Base-by-base conservation (phyloP, 225 moss, liverwort and hornwort genomes). In the Antitrichia curtipendula region DNA sequence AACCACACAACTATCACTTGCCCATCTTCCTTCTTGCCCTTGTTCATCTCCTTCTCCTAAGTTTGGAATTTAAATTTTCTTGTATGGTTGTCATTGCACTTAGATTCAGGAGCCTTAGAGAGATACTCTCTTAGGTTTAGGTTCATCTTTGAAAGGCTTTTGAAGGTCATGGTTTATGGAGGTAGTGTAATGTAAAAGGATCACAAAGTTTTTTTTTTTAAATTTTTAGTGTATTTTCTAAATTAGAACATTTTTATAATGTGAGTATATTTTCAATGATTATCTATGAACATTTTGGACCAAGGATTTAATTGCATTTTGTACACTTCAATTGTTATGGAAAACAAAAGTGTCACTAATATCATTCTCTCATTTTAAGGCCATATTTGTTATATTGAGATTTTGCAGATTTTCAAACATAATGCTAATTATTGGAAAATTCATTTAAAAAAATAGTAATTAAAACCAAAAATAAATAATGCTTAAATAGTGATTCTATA, bases 41-140 rank as follows among this genome's bases (percentile, higher is more conserved):
- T n/a, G n/a, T n/a, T n/a, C n/a, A n/a, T n/a, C n/a, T n/a, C n/a
- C n/a, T n/a, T n/a, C n/a, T n/a, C n/a, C n/a, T n/a, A 0, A 21
- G 5, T n/a, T n/a, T 65, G n/a, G 65, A n/a, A 5, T 21, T 65
- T 21, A 65, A 11, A 6, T n/a, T 65, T 36, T n/a, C 21, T 65
- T 64, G 1, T 6, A 13, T n/a, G 3, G 10, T 1, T 4, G 1
- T 38, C 4, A n/a, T n/a, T n/a, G 32, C n/a, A n/a, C n/a, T n/a
- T n/a, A n/a, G n/a, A n/a, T n/a, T n/a, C n/a, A 22, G 22, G 22
- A 38, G 12, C 3, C n/a, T 22, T 66, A 47, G 9, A 47, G 9
- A 0, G 12, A 66, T 2, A 20, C 3, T 12, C 6, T 2, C 2
- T 68, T 13, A 6, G 2, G 7, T 68, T 38, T n/a, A 7, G 22